Base-by-base conservation (phyloP, 163 green algal species). In the Picocystis sp. region DNA sequence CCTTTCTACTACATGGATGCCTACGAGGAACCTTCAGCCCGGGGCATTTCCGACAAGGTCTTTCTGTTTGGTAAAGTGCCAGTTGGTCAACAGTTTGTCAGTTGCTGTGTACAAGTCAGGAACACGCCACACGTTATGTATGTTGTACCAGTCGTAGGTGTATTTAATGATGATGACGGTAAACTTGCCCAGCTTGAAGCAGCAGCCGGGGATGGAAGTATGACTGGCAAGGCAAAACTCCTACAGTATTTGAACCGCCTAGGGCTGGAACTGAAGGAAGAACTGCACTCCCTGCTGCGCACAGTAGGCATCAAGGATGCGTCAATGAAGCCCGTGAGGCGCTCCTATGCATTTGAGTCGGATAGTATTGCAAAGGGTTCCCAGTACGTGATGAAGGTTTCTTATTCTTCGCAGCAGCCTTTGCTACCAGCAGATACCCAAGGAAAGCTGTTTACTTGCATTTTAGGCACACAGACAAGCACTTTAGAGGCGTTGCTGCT, bases 1-100 rank as follows among this genome's bases (percentile, higher is more conserved):
- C 77, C 77, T 9, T 94, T 96, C 63, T 97, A 80, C 70, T 74
- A 92, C 43, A 23, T 96, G 22, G 89, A 97, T 47, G 87, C 83
- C 0, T 80, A 92, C 58, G 86, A 95, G 62, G 86, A 93, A 62
- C 49, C 52, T 9, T 68, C 75, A 8, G 52, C 71, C 19, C 73
- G 78, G 33, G 81, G 75, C 59, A 52, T 1, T 19, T 49, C 70
- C 55, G 79, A 74, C n/a, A 69, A 71, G 5, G 67, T 94, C 2
- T 90, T 80, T 58, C 69, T 98, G 9, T 96, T 98, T 67, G 87
- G 89, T 61, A 96, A 95, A 79, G 77, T 89, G n/a, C 45, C 47
- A 22, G 43, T 29, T 17, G 45, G 25, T 29, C 22, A 60, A 12
- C 53, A 67, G 21, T 76, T 74, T 54, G 52, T 72, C 5, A 92